Evolutionary conservation across 805 yeast genomes (phyloP), one percentile per base, ranked within the genome.

Genomic region (Nakazawaea laoshanensis): DNA sequence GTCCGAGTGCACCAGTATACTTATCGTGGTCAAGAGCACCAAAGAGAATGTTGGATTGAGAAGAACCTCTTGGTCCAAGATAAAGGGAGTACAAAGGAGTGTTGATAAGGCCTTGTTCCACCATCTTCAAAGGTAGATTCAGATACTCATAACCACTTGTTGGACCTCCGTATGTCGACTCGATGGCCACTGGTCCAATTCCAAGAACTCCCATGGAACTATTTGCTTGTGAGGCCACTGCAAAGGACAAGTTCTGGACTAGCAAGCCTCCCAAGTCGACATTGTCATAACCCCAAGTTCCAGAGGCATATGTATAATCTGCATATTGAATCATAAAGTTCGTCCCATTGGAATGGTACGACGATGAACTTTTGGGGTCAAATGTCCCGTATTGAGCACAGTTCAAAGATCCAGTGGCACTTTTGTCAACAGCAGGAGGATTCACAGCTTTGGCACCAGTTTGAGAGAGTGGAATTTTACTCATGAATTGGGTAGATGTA

Each of bases 201-300:
- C 88, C 87, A 25, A 83, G 53, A 17, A 84, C 88, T 35, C 94
- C 89, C 37, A 67, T 57, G 7, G 73, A 52, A 3, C 88, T 74
- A 40, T 74, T 71, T 1, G 84, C 70, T 20, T 54, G 51, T 47
- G 74, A 73, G 3, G 83, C 92, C 15, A 86, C 74, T 2, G 94
- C 96, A 52, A 87, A 68, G 5, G 86, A 73, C 19, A 81, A 56
- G 35, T 62, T 57, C 1, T 59, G 39, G 10, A 83, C 58, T 3
- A 62, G 53, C 9, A 65, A 52, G 30, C 63, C 70, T 29, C 76
- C 74, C 33, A 83, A 45, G 2, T 43, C 39, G 5, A 87, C 63
- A 24, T 60, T 56, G 46, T 87, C 96, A 27, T 62, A 55, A 13
- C 83, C 94, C 75, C 75, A 72, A 27, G 53, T 36, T 15, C 79